Evolutionary conservation across 179 eudicot genomes (phyloP).

Genomic region (Beta macrorhiza): DNA sequence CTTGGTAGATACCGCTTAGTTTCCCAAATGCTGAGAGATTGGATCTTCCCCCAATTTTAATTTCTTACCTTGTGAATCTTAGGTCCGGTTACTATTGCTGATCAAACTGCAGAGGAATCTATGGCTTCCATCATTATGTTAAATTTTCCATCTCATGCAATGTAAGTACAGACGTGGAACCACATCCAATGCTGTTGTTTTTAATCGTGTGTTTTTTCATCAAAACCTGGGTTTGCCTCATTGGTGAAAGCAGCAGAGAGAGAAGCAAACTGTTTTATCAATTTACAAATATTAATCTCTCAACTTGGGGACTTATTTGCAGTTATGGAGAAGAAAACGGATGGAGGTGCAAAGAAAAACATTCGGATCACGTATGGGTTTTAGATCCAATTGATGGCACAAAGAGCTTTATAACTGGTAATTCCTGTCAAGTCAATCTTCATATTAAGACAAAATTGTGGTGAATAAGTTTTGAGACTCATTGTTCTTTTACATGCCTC

Average conservation of each 20-base stretch:
- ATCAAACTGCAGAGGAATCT: slow-evolving; percentile 84
- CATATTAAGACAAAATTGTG: neutral
- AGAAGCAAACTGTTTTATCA: neutral
- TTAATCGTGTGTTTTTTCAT: neutral
- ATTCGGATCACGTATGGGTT: slow-evolving; percentile 92
- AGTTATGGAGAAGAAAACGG: slow-evolving; percentile 97
- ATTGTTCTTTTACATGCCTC: slow-evolving; percentile 18
- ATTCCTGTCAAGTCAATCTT: neutral
- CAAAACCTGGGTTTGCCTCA: neutral
- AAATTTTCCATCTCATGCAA: slow-evolving; percentile 72
- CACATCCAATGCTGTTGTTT: neutral
- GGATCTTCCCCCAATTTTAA: neutral
- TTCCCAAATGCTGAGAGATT: neutral
- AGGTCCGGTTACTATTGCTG: slow-evolving; percentile 98
- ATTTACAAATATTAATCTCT: neutral
- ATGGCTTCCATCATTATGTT: slow-evolving; percentile 66
- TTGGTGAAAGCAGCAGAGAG: neutral
- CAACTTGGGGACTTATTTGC: slow-evolving; percentile 24
- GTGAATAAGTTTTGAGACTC: neutral
- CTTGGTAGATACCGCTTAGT: neutral
- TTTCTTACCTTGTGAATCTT: slow-evolving; percentile 20
- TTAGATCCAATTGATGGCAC: slow-evolving; percentile 98
- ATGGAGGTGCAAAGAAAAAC: slow-evolving; percentile 80
- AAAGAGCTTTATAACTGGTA: slow-evolving; percentile 97
- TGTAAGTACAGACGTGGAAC: slow-evolving; percentile 49